Evolutionary conservation across 176 grass and related monocot genomes (phyloP).

Genomic region (Tillandsia fasciculata): DNA sequence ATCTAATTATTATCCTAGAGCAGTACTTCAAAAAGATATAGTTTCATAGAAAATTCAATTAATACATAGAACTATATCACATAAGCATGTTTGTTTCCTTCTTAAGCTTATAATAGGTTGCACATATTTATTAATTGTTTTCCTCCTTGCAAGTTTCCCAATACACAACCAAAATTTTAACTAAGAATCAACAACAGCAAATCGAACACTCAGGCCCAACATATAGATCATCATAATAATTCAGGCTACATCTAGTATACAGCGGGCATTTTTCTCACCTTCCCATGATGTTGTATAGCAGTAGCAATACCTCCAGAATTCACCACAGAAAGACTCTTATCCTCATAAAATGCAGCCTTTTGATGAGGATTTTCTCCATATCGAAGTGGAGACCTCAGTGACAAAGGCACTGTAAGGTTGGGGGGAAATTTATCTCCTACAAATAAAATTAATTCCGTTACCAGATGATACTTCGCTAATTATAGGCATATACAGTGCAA

Average conservation of each 20-base stretch:
- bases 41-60: too few species aligned
- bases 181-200: too few species aligned
- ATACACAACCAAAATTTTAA: too few species aligned
- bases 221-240: background rate
- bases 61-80: too few species aligned
- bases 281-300: slow-evolving; percentile 80
- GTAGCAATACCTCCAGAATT: slow-evolving; percentile 78
- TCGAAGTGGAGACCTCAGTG: slow-evolving; percentile 54
- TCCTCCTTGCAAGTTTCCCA: too few species aligned
- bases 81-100: too few species aligned
- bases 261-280: slow-evolving; percentile 23
- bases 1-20: too few species aligned
- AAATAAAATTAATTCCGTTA: slow-evolving; percentile 12
- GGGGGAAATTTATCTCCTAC: slow-evolving; percentile 60
- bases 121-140: too few species aligned
- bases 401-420: slow-evolving; percentile 63
- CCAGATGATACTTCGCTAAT: background rate
- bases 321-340: slow-evolving; percentile 72
- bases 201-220: too few species aligned
- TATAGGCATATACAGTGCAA: background rate
- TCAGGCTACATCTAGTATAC: background rate
- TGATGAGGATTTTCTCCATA: slow-evolving; percentile 99
- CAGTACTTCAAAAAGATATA: too few species aligned
- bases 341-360: slow-evolving; percentile 79
- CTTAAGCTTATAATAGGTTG: too few species aligned